Percentiles rank a stretch among this genome's conserved stretches.
These are phyloP conservation scores for Pneumocystis carinii DNA, from an alignment of 1,139 yeast species.

Conservation along the genomic window DNA sequence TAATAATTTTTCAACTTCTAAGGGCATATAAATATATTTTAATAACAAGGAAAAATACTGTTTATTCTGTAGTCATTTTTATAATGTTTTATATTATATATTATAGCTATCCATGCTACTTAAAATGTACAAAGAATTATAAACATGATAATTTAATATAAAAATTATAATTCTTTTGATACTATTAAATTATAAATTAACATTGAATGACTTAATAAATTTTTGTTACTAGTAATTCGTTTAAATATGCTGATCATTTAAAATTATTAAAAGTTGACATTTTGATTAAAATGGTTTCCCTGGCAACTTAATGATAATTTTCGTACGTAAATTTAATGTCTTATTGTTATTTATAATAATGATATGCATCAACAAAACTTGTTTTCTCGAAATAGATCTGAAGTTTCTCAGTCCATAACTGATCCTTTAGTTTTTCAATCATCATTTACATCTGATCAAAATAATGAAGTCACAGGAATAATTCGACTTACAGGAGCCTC, in stretches of 20 bases:
- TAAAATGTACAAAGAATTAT: neutral
- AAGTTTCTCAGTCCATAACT: neutral
- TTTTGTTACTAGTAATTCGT: neutral
- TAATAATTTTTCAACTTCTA: neutral
- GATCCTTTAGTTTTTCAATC: neutral
- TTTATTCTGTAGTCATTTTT: neutral
- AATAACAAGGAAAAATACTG: neutral
- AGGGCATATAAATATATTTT: neutral
- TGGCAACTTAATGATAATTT: neutral
- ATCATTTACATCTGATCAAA: neutral
- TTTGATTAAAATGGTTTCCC: neutral
- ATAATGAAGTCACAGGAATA: neutral
- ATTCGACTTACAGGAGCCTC: constrained; percentile 1
- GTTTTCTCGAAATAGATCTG: neutral
- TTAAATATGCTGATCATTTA: neutral
- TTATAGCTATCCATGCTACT: neutral
- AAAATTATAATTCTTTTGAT: neutral
- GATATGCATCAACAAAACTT: constrained; percentile 1
- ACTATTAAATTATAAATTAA: neutral
- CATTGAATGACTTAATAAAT: neutral
- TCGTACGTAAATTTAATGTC: neutral
- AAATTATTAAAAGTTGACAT: too few species aligned
- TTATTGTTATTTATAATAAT: neutral
- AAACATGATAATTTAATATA: neutral
- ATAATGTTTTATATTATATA: neutral